A percentile compares a stretch with the other conserved stretches of the same genome.
These are phyloP conservation scores for Neoboletus brunneissimus DNA, from an alignment of 768 basidiomycete species.

Conservation along the genomic window DNA sequence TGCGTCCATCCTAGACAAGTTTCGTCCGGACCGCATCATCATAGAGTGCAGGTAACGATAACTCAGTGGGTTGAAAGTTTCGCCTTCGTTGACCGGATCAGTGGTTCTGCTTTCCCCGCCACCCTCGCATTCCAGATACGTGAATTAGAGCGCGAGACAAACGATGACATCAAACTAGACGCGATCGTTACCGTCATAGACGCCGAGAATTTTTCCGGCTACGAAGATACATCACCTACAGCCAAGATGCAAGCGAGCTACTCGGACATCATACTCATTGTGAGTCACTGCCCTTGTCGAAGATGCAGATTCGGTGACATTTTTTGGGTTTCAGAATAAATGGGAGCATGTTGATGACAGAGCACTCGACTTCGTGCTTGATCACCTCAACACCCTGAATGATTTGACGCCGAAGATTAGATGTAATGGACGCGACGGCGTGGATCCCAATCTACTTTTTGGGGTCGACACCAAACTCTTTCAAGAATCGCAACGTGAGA, in stretches of 20 bases:
- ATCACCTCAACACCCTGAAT: constrained; percentile 87
- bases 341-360: constrained; percentile 83
- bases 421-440: constrained; percentile 58
- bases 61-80: not conserved
- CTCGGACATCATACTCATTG: constrained; percentile 86
- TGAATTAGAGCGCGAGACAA: constrained; percentile 78
- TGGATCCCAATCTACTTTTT: constrained; percentile 79
- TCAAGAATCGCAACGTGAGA: constrained; percentile 18
- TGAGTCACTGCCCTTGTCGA: constrained; percentile 35
- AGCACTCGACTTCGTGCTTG: constrained; percentile 76
- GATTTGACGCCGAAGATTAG: constrained; percentile 85
- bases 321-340: constrained; percentile 62
- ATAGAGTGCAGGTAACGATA: constrained; percentile 85
- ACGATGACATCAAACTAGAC: constrained; percentile 76
- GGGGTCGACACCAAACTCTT: constrained; percentile 88
- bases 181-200: constrained; percentile 90
- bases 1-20: constrained; percentile 58
- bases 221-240: constrained; percentile 89
- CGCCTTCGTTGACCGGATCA: constrained; percentile 27
- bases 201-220: constrained; percentile 88
- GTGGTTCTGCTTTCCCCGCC: constrained; percentile 93
- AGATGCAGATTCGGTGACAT: constrained; percentile 6
- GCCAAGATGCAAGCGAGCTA: constrained; percentile 96
- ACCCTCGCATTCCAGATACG: constrained; percentile 94
- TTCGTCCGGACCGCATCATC: constrained; percentile 84